phyloP scores from a whole-genome alignment of 345 rosid species.

The Syzygium grande region DNA sequence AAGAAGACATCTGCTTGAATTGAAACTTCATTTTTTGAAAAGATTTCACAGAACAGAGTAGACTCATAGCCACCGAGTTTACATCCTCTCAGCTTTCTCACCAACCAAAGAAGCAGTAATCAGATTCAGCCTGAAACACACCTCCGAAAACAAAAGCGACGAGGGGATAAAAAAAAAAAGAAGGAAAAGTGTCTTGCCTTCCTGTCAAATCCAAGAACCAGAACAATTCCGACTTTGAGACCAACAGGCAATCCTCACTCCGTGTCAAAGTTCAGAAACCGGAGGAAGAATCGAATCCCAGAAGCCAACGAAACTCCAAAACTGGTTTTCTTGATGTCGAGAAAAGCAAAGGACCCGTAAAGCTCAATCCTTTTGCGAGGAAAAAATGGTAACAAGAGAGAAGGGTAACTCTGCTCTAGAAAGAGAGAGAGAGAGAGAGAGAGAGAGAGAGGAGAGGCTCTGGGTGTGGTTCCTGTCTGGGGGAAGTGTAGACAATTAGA shows the following conservation, averaged over 20 bases:
- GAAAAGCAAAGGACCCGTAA: background rate
- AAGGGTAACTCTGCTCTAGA: background rate
- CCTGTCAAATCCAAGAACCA: background rate
- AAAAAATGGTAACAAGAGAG: background rate
- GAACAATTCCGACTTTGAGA: background rate
- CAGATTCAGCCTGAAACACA: background rate
- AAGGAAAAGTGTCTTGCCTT: background rate
- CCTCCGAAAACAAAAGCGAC: background rate
- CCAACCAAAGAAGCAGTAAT: background rate
- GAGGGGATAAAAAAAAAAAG: background rate
- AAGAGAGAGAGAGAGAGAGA: background rate
- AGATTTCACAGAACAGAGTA: background rate
- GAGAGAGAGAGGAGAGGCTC: background rate
- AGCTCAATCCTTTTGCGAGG: background rate
- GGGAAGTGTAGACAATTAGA: background rate
- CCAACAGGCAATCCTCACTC: background rate
- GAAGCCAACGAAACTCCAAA: background rate
- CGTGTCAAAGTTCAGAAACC: background rate
- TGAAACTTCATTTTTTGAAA: constrained; percentile 6
- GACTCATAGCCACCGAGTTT: background rate
- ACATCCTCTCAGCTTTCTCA: background rate
- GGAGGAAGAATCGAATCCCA: background rate
- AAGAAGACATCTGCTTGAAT: background rate
- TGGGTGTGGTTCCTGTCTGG: background rate
- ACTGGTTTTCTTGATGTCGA: background rate